Conservation (phyloP, 331 rosid species). For the Acacia pycnantha region DNA sequence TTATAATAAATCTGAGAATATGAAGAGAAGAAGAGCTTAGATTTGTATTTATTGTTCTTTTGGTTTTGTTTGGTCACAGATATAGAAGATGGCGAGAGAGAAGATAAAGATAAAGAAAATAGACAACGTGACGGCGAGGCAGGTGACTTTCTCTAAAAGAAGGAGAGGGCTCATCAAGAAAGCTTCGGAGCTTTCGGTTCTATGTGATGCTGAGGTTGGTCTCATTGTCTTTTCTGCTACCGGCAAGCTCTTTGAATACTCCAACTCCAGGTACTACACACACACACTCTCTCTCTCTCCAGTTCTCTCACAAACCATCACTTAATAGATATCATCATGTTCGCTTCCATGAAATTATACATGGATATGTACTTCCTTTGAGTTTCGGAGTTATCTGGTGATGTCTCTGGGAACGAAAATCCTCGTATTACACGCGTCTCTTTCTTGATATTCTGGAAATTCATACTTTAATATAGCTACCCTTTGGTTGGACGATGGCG, state of each 20-base stretch:
- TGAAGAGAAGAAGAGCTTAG: not conserved
- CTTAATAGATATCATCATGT: not conserved
- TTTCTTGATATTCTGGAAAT: conserved; percentile 6
- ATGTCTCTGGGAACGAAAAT: conserved; percentile 16
- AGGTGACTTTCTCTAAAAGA: conserved; percentile 80
- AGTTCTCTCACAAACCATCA: not conserved
- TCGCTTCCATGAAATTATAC: not conserved
- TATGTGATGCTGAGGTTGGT: conserved; percentile 63
- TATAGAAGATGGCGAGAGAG: conserved; percentile 42
- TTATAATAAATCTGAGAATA: not conserved
- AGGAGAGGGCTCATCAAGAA: conserved; percentile 77
- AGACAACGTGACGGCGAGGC: conserved; percentile 78
- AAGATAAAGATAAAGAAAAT: conserved; percentile 77
- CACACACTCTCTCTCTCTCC: too few species aligned
- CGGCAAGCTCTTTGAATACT: conserved; percentile 61
- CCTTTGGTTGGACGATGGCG: not conserved
- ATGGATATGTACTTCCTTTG: too few species aligned
- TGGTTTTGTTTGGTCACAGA: not conserved
- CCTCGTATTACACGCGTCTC: conserved; percentile 26
- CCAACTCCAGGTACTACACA: conserved; percentile 54
- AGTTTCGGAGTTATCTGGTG: not conserved
- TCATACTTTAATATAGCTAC: not conserved
- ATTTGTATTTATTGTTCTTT: not conserved
- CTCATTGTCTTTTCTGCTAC: conserved; percentile 72
- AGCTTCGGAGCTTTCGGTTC: conserved; percentile 73